Evolutionary conservation across 495 filamentous ascomycete genomes (phyloP), one percentile per base, ranked within the genome.

Genomic region (Aspergillus incahuasiensis): DNA sequence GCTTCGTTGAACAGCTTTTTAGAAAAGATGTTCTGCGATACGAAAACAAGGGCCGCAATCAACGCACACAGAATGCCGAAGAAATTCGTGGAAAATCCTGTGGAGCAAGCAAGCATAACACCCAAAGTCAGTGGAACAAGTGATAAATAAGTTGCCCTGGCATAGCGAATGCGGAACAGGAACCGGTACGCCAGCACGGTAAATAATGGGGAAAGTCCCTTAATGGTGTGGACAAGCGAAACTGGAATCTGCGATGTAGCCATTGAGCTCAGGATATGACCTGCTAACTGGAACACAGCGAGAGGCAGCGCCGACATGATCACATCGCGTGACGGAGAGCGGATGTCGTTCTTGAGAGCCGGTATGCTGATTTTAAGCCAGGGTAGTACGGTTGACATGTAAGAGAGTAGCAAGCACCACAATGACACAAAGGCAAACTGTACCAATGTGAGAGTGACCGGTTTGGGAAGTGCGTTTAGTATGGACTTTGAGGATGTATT

Each of bases 1-100:
- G 88, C 91, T 69, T 96, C 91, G 67, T 96, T 97, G 79, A 99
- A 99, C n/a, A 99, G 82, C 52, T 90, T 90, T 69, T 99, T 99
- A 15, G 92, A 97, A 61, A 96, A 96, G 53, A 99, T 99, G 66
- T 99, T 99, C 66, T 99, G 94, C 0, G 91, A 95, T 15, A 99
- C 94, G 67, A 99, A 99, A 58, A 99, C 89, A 32, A 97, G 73
- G 34, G 95, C 89, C 24, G 87, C 90, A 16, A 88, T 74, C 32
- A 97, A 85, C 24, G 94, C 95, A 63, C 88, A 92, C 13, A 91
- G 58, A 20, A 99, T 88, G 11, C 94, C 94, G 38, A 92, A 80
- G 59, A 96, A 82, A 65, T 97, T 90, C 18, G 89, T 94, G 19
- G 82, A 86, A 55, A 95, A 87, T 55, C 91, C 88, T 12, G 90